Conservation (phyloP, 192 early-diverging fungal species). For the Rhizophagus prolifer region DNA sequence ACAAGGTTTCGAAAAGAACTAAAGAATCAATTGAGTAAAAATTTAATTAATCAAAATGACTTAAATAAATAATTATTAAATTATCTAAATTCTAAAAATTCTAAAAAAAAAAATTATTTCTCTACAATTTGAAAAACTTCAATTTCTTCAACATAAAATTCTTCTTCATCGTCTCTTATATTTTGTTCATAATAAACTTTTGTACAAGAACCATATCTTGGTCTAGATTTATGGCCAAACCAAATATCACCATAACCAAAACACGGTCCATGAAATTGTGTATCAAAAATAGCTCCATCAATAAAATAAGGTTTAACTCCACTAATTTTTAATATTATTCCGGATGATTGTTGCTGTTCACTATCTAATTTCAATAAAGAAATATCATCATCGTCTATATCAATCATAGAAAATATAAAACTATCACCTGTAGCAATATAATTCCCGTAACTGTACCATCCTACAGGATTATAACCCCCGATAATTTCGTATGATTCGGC, state of each 20-base stretch:
- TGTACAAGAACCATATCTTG: slow-evolving; percentile 10
- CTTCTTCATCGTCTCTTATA: not conserved
- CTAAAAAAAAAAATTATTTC: not conserved
- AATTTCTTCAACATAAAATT: slow-evolving; percentile 15
- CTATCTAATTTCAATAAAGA: not conserved
- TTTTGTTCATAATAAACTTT: slow-evolving; percentile 8
- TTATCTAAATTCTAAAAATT: too few species aligned
- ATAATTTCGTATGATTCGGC: not conserved
- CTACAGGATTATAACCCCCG: slow-evolving; percentile 20
- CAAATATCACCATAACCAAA: slow-evolving; percentile 16
- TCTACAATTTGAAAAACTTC: slow-evolving; percentile 10
- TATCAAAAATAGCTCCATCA: slow-evolving; percentile 9
- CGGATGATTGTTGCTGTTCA: not conserved
- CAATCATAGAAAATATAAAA: slow-evolving; percentile 8
- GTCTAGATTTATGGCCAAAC: not conserved
- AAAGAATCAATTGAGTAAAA: too few species aligned
- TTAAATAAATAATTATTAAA: too few species aligned
- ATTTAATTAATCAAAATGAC: too few species aligned
- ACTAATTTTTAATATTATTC: not conserved
- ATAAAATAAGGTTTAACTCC: not conserved
- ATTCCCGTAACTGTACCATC: not conserved
- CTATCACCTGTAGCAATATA: slow-evolving; percentile 19
- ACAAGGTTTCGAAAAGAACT: too few species aligned
- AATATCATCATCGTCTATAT: not conserved
- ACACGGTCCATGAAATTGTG: not conserved